Conservation (phyloP, 163 green algal genomes). For the Scenedesmus sp. region DNA sequence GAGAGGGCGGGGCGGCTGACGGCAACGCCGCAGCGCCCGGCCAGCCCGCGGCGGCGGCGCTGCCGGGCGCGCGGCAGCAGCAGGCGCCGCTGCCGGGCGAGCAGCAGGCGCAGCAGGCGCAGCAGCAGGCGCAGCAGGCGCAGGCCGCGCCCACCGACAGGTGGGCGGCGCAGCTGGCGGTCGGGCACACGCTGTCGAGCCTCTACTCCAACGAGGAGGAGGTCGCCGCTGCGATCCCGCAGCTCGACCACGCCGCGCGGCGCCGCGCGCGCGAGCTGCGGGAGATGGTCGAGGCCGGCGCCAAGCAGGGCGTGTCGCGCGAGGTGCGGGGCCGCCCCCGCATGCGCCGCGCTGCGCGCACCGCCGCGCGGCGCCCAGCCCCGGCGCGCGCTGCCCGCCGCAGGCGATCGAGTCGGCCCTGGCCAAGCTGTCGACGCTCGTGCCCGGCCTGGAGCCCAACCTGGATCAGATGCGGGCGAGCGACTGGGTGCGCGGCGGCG, state of each 20-base stretch:
- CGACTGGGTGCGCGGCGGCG: constrained; percentile 31
- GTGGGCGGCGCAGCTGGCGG: constrained; percentile 18
- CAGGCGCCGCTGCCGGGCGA: too few relatives aligned
- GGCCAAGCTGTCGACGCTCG: constrained; percentile 19
- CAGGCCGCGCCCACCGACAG: constrained; percentile 30
- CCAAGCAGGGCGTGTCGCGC: constrained; percentile 20
- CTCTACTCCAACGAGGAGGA: constrained; percentile 25
- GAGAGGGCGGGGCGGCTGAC: too few relatives aligned
- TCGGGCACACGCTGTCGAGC: constrained; percentile 41
- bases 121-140: too few relatives aligned
- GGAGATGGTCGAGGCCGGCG: constrained; percentile 24
- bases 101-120: too few relatives aligned
- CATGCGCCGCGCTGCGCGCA: neutral
- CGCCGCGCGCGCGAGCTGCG: constrained; percentile 14
- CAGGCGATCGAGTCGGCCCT: constrained; percentile 5
- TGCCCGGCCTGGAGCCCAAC: constrained; percentile 31
- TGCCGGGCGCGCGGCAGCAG: too few relatives aligned
- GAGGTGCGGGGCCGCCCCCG: constrained; percentile 3
- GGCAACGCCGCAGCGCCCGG: too few relatives aligned
- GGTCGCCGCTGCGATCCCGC: constrained; percentile 1
- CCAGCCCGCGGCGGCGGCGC: too few relatives aligned
- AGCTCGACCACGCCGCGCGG: constrained; percentile 29
- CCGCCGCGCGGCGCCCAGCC: neutral
- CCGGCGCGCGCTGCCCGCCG: neutral
- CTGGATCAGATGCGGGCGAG: constrained; percentile 46